These are phyloP conservation scores for Cunninghamia lanceolata DNA, from an alignment of 75 land plant genomes.

Conservation along the genomic window DNA sequence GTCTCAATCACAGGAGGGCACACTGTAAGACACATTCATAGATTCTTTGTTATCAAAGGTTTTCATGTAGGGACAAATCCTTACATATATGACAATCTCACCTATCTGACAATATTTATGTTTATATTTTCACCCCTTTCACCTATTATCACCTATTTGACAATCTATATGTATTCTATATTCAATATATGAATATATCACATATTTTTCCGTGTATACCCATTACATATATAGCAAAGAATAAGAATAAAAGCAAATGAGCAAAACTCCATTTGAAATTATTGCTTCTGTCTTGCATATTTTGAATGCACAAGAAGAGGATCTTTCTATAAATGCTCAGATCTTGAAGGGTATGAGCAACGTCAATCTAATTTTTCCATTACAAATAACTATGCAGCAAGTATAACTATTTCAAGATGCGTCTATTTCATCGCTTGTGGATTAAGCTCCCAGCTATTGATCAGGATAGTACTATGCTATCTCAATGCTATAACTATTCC, in stretches of 20 bases:
- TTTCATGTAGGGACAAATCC: not conserved
- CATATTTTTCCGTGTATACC: too few species aligned
- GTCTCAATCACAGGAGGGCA: not conserved
- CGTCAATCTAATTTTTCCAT: not conserved
- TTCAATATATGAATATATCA: too few species aligned
- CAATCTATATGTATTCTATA: too few species aligned
- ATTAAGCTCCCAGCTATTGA: not conserved
- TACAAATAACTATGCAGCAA: not conserved
- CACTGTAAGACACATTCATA: not conserved
- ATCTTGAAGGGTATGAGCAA: not conserved
- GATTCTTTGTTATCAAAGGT: not conserved
- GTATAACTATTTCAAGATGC: not conserved
- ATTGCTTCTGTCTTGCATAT: not conserved
- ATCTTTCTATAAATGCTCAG: not conserved
- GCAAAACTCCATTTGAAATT: not conserved
- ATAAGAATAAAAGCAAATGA: not conserved
- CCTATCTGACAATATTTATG: too few species aligned
- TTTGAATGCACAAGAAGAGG: not conserved
- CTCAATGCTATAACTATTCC: not conserved
- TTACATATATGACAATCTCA: too few species aligned
- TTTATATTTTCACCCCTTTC: too few species aligned
- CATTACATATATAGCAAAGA: not conserved
- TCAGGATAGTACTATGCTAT: not conserved
- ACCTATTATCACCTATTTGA: too few species aligned
- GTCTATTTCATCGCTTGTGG: not conserved